phyloP scores from a whole-genome alignment of 495 filamentous ascomycete genomes.

The Tuber calosporum region DNA sequence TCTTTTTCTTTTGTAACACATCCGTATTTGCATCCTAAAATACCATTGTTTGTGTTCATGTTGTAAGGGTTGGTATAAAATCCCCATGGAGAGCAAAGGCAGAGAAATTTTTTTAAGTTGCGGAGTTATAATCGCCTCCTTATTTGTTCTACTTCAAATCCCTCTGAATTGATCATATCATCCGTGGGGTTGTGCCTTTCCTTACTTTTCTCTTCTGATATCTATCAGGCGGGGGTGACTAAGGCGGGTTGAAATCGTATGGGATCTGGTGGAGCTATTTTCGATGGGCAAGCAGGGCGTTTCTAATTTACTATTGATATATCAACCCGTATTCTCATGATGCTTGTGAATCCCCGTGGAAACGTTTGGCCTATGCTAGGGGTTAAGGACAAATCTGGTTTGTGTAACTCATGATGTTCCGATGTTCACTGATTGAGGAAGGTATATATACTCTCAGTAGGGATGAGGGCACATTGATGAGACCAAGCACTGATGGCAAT shows the following conservation, averaged over 20 bases:
- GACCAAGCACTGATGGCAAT: neutral
- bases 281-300: neutral
- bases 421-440: neutral
- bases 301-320: neutral
- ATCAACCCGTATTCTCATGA: neutral
- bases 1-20: neutral
- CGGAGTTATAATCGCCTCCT: neutral
- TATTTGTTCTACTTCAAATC: neutral
- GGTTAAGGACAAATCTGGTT: neutral
- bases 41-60: neutral
- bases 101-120: neutral
- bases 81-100: neutral
- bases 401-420: neutral
- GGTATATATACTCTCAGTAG: neutral
- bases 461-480: neutral
- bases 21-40: conserved; percentile 1
- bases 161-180: neutral
- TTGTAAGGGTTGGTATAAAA: conserved; percentile 1
- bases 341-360: neutral
- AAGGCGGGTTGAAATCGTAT: neutral
- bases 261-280: neutral
- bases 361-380: neutral
- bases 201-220: neutral
- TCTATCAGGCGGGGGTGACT: neutral
- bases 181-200: neutral